A percentile compares a stretch with the other conserved stretches of the same genome.
These are phyloP conservation scores for Backusella mclennaniae DNA, from an alignment of 192 early-diverging fungal species.

Conservation along the genomic window DNA sequence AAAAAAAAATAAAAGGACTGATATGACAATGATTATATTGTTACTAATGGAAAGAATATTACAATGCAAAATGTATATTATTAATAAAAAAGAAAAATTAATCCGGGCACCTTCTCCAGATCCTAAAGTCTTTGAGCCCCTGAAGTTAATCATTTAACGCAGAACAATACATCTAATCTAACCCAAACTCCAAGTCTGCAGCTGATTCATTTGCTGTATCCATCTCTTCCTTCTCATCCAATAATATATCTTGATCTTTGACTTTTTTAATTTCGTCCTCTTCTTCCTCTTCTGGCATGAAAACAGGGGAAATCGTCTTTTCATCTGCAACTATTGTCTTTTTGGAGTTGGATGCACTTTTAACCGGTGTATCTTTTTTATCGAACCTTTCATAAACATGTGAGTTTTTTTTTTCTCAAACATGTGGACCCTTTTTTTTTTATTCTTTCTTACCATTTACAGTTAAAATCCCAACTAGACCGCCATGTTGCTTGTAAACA, in stretches of 20 bases:
- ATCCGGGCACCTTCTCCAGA: neutral
- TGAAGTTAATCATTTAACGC: neutral
- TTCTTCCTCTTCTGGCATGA: neutral
- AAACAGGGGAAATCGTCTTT: neutral
- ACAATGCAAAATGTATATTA: neutral
- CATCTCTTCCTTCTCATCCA: neutral
- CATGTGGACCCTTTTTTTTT: neutral
- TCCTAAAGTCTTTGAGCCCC: neutral
- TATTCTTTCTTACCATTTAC: constrained; percentile 18
- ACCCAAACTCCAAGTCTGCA: neutral
- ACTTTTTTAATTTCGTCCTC: neutral
- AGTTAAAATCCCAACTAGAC: constrained; percentile 61
- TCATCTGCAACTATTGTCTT: neutral
- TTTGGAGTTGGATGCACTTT: neutral
- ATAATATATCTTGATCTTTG: neutral
- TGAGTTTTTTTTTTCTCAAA: neutral
- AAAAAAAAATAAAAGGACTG: neutral
- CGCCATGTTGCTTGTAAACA: constrained; percentile 83
- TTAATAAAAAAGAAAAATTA: neutral
- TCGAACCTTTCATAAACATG: neutral
- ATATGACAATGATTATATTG: neutral
- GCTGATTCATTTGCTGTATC: neutral
- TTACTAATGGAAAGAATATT: neutral
- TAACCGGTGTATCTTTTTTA: neutral
- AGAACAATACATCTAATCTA: neutral